These are phyloP conservation scores for Lachnellula suecica DNA, from an alignment of 2,329 filamentous ascomycete genomes.

Conservation along the genomic window DNA sequence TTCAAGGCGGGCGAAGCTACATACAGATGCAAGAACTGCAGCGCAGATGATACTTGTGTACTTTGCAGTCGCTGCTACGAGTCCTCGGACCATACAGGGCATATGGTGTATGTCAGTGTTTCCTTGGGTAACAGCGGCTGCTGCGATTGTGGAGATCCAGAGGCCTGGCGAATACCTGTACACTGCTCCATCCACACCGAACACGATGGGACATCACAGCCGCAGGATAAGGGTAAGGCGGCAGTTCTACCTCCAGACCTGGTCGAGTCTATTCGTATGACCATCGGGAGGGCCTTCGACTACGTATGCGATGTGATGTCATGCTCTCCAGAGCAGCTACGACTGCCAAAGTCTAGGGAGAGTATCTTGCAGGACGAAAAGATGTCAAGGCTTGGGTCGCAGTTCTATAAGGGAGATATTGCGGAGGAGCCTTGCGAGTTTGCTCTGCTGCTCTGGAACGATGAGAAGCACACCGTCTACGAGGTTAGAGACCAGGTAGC, in stretches of 20 bases:
- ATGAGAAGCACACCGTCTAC: conserved; percentile 94
- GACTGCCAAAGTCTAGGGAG: conserved; percentile 78
- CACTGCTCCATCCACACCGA: conserved; percentile 92
- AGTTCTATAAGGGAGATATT: conserved; percentile 70
- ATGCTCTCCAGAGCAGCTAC: conserved; percentile 92
- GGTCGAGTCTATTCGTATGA: conserved; percentile 76
- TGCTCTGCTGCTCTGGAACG: conserved; percentile 90
- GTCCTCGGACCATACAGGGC: conserved; percentile 88
- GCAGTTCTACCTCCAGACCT: conserved; percentile 71
- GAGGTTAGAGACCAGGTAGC: conserved; percentile 91
- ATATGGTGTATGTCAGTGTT: conserved; percentile 85
- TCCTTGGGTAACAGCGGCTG: conserved; percentile 92
- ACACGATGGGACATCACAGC: conserved; percentile 43
- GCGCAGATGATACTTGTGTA: conserved; percentile 91
- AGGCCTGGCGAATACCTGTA: conserved; percentile 87
- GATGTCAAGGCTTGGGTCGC: conserved; percentile 71
- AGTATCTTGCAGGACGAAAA: conserved; percentile 81
- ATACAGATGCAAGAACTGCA: conserved; percentile 92
- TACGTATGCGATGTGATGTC: conserved; percentile 98
- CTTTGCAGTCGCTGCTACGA: conserved; percentile 94
- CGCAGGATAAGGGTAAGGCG: conserved; percentile 59
- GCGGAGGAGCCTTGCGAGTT: conserved; percentile 70
- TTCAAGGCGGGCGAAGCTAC: conserved; percentile 93
- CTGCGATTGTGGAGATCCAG: conserved; percentile 94
- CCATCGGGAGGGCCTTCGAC: conserved; percentile 81